phyloP scores from a whole-genome alignment of 306 rosid genomes.

The Castanea mollissima region DNA sequence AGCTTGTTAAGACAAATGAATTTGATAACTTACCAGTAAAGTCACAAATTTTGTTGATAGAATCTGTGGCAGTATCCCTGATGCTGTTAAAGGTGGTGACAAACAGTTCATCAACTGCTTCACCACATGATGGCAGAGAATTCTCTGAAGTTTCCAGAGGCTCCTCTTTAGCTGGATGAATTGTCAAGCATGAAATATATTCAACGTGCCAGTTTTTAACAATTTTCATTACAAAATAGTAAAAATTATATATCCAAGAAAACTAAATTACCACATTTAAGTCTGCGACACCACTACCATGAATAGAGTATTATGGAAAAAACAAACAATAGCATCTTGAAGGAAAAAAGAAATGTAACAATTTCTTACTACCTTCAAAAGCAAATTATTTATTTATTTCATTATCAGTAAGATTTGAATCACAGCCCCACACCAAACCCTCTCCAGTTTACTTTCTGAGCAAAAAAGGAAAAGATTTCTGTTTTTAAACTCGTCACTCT shows the following conservation, averaged over 20 bases:
- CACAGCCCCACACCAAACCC: neutral
- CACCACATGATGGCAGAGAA: constrained; percentile 18
- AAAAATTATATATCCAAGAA: neutral
- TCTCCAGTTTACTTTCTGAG: neutral
- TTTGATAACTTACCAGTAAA: constrained; percentile 34
- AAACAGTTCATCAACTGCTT: constrained; percentile 52
- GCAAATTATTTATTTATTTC: neutral
- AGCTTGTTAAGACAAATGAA: constrained; percentile 2
- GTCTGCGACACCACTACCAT: neutral
- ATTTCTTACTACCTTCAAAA: neutral
- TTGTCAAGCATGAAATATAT: neutral
- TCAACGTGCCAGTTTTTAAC: neutral
- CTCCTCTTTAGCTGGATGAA: constrained; percentile 30
- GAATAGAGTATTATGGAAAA: neutral
- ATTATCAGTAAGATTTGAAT: neutral
- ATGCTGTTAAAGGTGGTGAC: constrained; percentile 46
- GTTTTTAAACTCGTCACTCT: neutral
- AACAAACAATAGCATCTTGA: neutral
- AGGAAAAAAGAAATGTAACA: neutral
- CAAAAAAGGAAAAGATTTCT: neutral
- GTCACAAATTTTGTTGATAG: constrained; percentile 45
- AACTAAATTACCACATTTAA: neutral
- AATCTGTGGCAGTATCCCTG: constrained; percentile 32
- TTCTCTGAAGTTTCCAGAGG: constrained; percentile 14
- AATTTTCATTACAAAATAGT: neutral